These are phyloP conservation scores for Colletotrichum liaoningense DNA, from an alignment of 2,329 filamentous ascomycete genomes.

Conservation along the genomic window DNA sequence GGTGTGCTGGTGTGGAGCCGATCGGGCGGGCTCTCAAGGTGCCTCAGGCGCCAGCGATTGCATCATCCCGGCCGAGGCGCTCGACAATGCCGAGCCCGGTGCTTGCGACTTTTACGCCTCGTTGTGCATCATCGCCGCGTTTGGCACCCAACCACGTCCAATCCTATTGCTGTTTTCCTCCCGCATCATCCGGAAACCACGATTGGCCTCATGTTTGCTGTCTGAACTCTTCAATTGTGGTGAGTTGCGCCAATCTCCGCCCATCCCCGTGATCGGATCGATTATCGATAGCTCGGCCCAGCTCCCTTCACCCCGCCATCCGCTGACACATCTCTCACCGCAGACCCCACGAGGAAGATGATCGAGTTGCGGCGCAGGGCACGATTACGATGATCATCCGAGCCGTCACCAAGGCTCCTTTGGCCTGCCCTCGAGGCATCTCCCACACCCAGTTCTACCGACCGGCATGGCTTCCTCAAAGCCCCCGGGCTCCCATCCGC, in stretches of 20 bases:
- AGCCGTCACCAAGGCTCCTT: constrained; percentile 32
- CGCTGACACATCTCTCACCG: constrained; percentile 3
- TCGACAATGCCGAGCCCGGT: constrained; percentile 28
- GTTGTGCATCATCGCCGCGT: constrained; percentile 4
- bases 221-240: neutral
- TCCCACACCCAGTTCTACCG: constrained; percentile 11
- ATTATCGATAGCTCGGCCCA: constrained; percentile 12
- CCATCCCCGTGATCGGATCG: neutral
- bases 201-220: neutral
- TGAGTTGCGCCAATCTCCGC: neutral
- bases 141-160: neutral
- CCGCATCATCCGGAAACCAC: neutral
- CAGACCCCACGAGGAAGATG: constrained; percentile 26
- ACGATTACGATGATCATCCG: constrained; percentile 36
- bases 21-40: constrained; percentile 23
- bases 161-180: neutral
- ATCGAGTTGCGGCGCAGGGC: constrained; percentile 27
- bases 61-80: constrained; percentile 31
- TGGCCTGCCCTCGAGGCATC: constrained; percentile 31
- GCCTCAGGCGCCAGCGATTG: constrained; percentile 33
- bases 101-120: constrained; percentile 22
- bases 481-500: constrained; percentile 29
- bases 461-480: constrained; percentile 34
- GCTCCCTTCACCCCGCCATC: neutral
- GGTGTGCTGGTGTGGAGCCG: neutral